Conservation (phyloP, 345 rosid species). For the Theobroma cacao region DNA sequence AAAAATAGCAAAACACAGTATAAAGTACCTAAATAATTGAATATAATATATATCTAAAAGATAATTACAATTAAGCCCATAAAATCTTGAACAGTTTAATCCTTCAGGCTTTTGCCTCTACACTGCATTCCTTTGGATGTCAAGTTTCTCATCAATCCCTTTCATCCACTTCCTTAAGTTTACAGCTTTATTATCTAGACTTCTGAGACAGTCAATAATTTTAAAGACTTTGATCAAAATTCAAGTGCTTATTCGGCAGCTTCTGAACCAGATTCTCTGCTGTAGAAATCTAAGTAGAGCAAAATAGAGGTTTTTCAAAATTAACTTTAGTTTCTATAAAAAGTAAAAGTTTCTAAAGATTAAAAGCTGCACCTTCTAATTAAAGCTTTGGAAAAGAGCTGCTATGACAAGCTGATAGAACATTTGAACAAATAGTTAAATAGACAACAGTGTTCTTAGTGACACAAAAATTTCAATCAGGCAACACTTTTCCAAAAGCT, state of each 20-base stretch:
- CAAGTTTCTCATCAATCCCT: background rate
- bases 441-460: background rate
- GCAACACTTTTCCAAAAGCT: slow-evolving; percentile 5
- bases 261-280: background rate
- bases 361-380: background rate
- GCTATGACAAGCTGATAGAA: background rate
- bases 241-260: background rate
- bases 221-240: background rate
- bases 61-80: background rate
- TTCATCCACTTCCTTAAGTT: background rate
- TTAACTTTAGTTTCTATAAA: background rate
- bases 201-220: background rate
- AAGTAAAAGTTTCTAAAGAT: background rate
- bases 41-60: background rate
- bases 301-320: background rate
- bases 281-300: background rate
- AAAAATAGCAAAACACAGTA: background rate
- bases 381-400: background rate
- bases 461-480: background rate
- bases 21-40: background rate
- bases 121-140: background rate
- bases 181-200: background rate
- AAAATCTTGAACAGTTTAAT: background rate
- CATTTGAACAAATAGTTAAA: background rate
- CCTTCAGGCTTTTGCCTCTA: background rate